Base-by-base conservation (phyloP, 352 stramenopile genomes). In the Globisporangium perplexum region DNA sequence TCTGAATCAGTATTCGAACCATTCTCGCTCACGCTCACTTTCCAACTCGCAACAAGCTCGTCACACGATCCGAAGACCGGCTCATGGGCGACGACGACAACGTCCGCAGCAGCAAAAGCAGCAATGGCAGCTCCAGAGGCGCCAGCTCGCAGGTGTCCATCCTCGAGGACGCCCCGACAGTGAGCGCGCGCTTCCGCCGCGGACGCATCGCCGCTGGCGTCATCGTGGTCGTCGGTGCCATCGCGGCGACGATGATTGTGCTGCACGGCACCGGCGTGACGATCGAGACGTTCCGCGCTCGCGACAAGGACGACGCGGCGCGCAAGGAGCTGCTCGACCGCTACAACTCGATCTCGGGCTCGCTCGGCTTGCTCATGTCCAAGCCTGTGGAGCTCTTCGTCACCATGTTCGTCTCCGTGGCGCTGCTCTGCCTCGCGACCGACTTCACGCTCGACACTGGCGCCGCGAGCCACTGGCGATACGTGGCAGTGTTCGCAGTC, bases 281-380 rank as follows among this genome's bases (percentile, higher is more conserved):
- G 1, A 49, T 55, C 38, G 18, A 42, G 12, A 39, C 24, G 6
- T 61, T 55, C 23, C 1, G 2, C 0, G 8, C 12, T 2, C 4
- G 14, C 8, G n/a, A 36, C 6, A 45, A 55, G 28, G 35, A 7
- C 15, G 47, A 50, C 3, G 24, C 31, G 0, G 36, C 55, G 26
- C n/a, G 24, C 28, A 61, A 61, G 38, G 2, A 17, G 12, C 18
- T 61, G 31, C 3, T 54, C 10, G 47, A 55, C 28, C 30, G 31
- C 31, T 55, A 55, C 55, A 61, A 61, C 47, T 54, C 47, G 0
- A 26, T 55, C 28, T 47, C 31, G 5, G 54, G 46, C 7, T 49
- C 26, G 1, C 22, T 60, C 24, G 33, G 45, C 7, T 52, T 43
- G 44, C 35, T 52, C 18, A 35, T 52, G 5, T 15, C 43, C 12